Evolutionary conservation across 2,329 filamentous ascomycete genomes (phyloP), one percentile per base, ranked within the genome.

Genomic region (Pleomassaria siparia): DNA sequence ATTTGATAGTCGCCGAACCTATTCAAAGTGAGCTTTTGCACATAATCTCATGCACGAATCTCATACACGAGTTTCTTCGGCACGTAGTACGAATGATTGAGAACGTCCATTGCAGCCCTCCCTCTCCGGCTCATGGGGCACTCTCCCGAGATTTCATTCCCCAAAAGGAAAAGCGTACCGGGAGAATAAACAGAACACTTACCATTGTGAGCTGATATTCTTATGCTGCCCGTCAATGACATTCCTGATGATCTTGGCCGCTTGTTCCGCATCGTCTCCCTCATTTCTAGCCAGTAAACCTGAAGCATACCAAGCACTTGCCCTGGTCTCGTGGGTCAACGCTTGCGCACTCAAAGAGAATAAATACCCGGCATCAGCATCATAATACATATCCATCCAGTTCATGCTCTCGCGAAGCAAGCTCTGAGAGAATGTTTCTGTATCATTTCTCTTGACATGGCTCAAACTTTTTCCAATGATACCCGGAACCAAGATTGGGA

Each of bases 261-360:
- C 80, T 47, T 81, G 71, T 1, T 63, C 54, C 3, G 71, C 70
- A 59, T 83, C 80, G n/a, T 67, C 60, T 7, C 71, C 74, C 11
- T 74, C 48, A 53, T 84, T 81, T 5, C 81, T 72, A 10, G 79
- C 79, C 10, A 84, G 64, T 1, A 84, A 67, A 0, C 81, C 81
- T 3, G 79, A 69, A 0, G 80, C 79, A 57, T 84, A 83, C 81
- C 81, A 84, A 1, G 73, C 72, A 0, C 79, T 80, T 35, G 74
- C 77, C 43, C 80, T 73, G 1, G 80, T 84, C 39, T 82, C 79
- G 51, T 84, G 80, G 3, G 75, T 70, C 2, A 81, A 68, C 1
- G 79, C 77, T 6, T 71, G 57, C 4, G 70, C 67, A 50, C 72
- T 68, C 29, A 78, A 73, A 28, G 78, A 72, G 57, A 80, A 81